Percentiles rank a stretch among this genome's conserved stretches.
phyloP scores from a whole-genome alignment of 495 filamentous ascomycete genomes.

The Corynascus novoguineensis region DNA sequence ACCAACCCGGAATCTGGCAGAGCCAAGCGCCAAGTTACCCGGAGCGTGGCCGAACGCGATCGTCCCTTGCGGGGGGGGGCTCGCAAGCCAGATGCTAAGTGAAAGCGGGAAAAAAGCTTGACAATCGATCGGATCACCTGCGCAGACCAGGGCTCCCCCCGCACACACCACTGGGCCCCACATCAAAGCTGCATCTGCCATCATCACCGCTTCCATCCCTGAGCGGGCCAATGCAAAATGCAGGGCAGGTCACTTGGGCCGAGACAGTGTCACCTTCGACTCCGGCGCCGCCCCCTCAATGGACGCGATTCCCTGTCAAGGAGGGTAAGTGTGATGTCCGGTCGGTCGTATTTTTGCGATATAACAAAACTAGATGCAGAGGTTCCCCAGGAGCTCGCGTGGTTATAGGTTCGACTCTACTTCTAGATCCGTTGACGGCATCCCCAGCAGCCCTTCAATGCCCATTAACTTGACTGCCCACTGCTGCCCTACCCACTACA shows the following conservation, averaged over 20 bases:
- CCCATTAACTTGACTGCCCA: no score
- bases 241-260: constrained; percentile 4
- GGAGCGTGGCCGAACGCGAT: no score
- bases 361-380: not conserved
- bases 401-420: not conserved
- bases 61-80: no score
- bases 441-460: no score
- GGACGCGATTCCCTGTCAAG: not conserved
- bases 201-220: not conserved
- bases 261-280: constrained; percentile 2
- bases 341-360: not conserved
- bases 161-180: not conserved
- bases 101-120: not conserved
- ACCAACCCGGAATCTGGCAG: no score
- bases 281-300: not conserved
- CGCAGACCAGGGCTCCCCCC: not conserved
- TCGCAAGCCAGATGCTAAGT: not conserved
- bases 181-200: not conserved
- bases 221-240: not conserved
- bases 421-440: not conserved
- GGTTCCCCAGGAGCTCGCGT: not conserved
- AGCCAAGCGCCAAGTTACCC: no score
- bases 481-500: no score
- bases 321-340: not conserved
- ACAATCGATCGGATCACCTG: not conserved